Base-by-base conservation (phyloP, 306 rosid genomes). In the Benincasa hispida region DNA sequence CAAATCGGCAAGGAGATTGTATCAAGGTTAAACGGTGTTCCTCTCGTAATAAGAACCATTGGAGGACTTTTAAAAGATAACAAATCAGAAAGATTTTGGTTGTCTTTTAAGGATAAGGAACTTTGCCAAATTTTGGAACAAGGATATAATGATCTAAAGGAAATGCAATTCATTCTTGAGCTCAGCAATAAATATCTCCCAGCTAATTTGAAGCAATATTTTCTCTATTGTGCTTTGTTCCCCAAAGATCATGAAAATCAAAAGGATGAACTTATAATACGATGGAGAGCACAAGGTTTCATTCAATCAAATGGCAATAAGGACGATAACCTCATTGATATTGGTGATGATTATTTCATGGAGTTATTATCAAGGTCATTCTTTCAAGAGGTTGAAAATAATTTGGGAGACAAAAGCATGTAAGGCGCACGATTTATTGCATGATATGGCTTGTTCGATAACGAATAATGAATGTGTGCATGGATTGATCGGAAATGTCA, bases 221-320 rank as follows among this genome's bases (percentile, higher is more conserved):
- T 78, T 53, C 2, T 48, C 4, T 53, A 76, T 11, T 76, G 79
- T 25, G 10, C 28, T 14, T 59, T 76, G 37, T 60, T 76, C 10
- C 79, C 79, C 10, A 76, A 76, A 60, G 45, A 60, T 41, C 13
- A 24, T 10, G 5, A 42, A 0, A 42, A 60, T 60, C 1, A 1
- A 47, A 70, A 25, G 24, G 30, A 59, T 42, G 48, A 25, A 5
- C 0, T 70, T 10, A 17, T 70, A 14, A 0, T 1, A 30, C 47
- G 1, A 27, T 87, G 88, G 87, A 48, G 63, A 0, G 82, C 88
- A 2, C 83, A 87, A 80, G 86, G 87, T 10, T 45, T 76, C 12
- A 2, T 76, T 70, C 54, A 17, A 28, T 0, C 79, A 37, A 37
- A 37, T 37, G 42, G 42, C 1, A 37, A 37, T 8, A 37, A 37